These are phyloP conservation scores for Pichia cactophila DNA, from an alignment of 1,139 yeast species.

Conservation along the genomic window DNA sequence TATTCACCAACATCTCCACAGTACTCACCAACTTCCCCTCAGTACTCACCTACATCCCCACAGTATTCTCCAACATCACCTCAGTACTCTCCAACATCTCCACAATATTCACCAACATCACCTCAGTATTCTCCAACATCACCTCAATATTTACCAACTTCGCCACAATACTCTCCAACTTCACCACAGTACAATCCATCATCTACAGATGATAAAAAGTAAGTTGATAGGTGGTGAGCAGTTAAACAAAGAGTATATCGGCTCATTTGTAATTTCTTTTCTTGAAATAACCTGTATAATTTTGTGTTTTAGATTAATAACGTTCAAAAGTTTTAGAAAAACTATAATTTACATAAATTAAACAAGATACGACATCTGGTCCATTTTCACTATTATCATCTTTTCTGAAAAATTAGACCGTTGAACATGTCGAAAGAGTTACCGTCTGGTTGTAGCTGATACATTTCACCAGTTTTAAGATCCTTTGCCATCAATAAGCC, in stretches of 20 bases:
- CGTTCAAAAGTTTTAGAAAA: slow-evolving; percentile 10
- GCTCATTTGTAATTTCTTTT: slow-evolving; percentile 11
- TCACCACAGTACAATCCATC: slow-evolving; percentile 62
- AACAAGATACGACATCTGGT: background rate
- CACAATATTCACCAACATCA: slow-evolving; percentile 64
- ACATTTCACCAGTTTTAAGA: slow-evolving; percentile 46
- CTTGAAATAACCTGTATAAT: slow-evolving; percentile 12
- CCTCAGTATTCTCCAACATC: slow-evolving; percentile 68
- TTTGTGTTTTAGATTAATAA: slow-evolving; percentile 12
- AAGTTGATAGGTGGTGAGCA: background rate
- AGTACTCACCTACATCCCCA: slow-evolving; percentile 64
- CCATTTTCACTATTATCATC: slow-evolving; percentile 29
- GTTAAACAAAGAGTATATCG: background rate
- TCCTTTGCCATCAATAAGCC: slow-evolving; percentile 80
- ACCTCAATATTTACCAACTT: slow-evolving; percentile 61
- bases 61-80: slow-evolving; percentile 47
- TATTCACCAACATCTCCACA: slow-evolving; percentile 59
- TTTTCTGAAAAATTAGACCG: slow-evolving; percentile 74
- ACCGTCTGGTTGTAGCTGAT: slow-evolving; percentile 91
- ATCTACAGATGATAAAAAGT: slow-evolving; percentile 28
- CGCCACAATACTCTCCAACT: slow-evolving; percentile 60
- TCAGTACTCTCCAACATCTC: slow-evolving; percentile 60
- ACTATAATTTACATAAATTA: background rate
- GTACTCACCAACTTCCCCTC: slow-evolving; percentile 49
- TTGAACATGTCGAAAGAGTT: slow-evolving; percentile 93